A percentile compares a stretch with the other conserved stretches of the same genome.
Conservation (phyloP, 768 basidiomycete species). For the Porphyrellus cyaneotinctus region DNA sequence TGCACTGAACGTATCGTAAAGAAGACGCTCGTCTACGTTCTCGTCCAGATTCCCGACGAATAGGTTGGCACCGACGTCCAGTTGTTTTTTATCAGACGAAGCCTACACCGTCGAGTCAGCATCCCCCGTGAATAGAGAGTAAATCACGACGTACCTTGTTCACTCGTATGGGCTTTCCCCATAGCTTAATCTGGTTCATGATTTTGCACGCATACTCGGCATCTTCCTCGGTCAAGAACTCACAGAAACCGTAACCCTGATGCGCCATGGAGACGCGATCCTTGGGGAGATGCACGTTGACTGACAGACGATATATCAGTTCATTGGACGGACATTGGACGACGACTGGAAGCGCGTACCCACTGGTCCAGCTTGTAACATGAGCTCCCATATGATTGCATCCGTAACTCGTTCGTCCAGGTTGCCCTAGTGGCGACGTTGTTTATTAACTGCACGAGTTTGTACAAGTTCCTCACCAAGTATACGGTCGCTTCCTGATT, state of each 20-base stretch:
- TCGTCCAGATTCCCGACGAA: constrained; percentile 96
- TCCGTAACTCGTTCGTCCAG: constrained; percentile 94
- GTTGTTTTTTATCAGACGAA: constrained; percentile 95
- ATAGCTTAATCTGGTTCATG: constrained; percentile 99
- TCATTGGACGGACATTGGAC: not conserved
- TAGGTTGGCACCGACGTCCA: constrained; percentile 96
- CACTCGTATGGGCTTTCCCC: constrained; percentile 97
- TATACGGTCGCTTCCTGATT: constrained; percentile 93
- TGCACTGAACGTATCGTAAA: constrained; percentile 94
- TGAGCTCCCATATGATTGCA: constrained; percentile 95
- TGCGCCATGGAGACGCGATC: constrained; percentile 98
- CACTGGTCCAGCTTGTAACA: constrained; percentile 98
- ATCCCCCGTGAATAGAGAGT: not conserved
- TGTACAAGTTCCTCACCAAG: constrained; percentile 43
- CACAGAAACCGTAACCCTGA: constrained; percentile 99
- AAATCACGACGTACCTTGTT: constrained; percentile 75
- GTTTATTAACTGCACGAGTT: not conserved
- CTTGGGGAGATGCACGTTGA: constrained; percentile 97
- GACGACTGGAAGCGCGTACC: constrained; percentile 51
- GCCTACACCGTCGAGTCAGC: constrained; percentile 50
- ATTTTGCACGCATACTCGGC: constrained; percentile 99
- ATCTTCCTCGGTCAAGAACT: constrained; percentile 98
- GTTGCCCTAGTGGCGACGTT: constrained; percentile 63
- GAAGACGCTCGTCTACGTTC: constrained; percentile 86
- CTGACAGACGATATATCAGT: constrained; percentile 37